Evolutionary conservation across 2,329 filamentous ascomycete genomes (phyloP).

Genomic region (Akanthomyces dipterigenus): DNA sequence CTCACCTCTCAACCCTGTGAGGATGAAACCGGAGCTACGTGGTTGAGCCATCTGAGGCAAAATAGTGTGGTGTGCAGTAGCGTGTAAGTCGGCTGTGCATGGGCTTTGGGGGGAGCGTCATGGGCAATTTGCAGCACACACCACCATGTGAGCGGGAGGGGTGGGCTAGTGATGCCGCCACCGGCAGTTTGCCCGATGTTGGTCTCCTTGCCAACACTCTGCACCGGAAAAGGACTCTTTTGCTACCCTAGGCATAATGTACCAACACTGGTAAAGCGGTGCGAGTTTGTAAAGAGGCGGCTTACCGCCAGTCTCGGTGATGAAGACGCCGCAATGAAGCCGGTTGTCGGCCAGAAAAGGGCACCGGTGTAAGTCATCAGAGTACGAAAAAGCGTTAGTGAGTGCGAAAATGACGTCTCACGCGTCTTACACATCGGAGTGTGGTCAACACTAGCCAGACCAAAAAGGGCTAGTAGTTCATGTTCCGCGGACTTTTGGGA

Average conservation of each 20-base stretch:
- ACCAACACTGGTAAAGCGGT: background rate
- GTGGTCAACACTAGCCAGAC: background rate
- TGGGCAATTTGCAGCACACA: no score
- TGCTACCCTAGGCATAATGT: background rate
- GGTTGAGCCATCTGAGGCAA: background rate
- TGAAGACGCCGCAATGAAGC: background rate
- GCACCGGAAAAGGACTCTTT: no score
- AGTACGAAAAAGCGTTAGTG: background rate
- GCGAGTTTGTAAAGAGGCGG: no score
- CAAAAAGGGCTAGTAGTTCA: no score
- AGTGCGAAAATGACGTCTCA: background rate
- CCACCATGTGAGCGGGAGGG: background rate
- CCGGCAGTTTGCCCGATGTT: background rate
- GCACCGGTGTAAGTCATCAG: background rate
- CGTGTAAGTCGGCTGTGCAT: background rate
- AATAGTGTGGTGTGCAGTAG: background rate
- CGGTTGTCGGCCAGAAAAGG: background rate
- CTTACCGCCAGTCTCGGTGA: no score
- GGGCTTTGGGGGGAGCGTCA: background rate
- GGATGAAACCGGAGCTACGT: background rate
- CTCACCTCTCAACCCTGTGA: background rate
- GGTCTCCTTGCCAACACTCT: background rate
- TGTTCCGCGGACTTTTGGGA: no score
- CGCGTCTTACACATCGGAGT: no score
- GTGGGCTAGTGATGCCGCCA: background rate